Evolutionary conservation across 495 filamentous ascomycete genomes (phyloP), one percentile per base, ranked within the genome.

Genomic region (Amphirosellinia nigrospora): DNA sequence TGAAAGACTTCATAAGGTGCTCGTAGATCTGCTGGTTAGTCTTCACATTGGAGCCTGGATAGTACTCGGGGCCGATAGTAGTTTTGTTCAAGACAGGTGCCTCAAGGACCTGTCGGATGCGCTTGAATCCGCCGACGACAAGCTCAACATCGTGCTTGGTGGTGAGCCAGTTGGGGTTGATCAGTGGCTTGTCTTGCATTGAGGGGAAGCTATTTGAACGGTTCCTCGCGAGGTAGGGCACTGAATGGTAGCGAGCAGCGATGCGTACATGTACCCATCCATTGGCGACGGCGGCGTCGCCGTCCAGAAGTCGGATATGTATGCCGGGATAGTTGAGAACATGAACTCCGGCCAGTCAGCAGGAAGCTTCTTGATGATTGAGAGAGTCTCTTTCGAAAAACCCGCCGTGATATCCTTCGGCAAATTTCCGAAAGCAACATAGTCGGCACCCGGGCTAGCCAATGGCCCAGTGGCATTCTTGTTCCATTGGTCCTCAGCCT

Each of bases 271-370:
- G 15, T 78, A 81, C 1, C 81, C 82, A 62, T 81, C 79, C 10
- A 63, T 52, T 0, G 84, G 58, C 3, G 34, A 74, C 28, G 64
- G 66, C 78, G 72, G 72, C 75, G 26, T 30, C 34, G 26, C 71
- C 19, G 23, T 63, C 26, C 28, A 87, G 45, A 39, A 61, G 11
- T 61, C 58, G 5, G 34, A 38, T 7, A 61, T 61, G 13, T 39
- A 61, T 5, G 58, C 58, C 11, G 58, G 58, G 34, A 61, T 38
- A 7, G 58, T 39, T 38, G 64, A 41, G 16, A 81, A 87, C 75
- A 89, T 86, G 28, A 87, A 74, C 32, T 90, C 88, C 6, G 88
- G 88, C 87, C 87, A 89, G 73, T 90, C 86, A 0, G 62, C 48
- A 0, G 87, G 81, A 55, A 88, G 75, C 43, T 76, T 73, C 0